Evolutionary conservation across 2,329 filamentous ascomycete genomes (phyloP).

Genomic region (Thelonectria olida): DNA sequence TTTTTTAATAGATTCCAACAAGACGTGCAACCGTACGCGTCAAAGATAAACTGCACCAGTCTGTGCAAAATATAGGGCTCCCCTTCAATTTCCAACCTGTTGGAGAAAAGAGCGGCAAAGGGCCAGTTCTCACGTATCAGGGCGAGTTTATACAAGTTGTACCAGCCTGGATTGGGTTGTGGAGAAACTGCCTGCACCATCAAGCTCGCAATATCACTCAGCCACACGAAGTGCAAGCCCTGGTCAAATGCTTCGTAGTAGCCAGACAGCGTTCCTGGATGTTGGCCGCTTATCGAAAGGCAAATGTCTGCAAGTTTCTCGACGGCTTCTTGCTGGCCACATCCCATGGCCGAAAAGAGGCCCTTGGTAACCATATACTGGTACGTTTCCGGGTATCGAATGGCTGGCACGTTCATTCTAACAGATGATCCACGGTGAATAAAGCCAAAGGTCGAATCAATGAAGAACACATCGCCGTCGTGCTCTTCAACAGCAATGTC

Average conservation of each 20-base stretch:
- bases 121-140: neutral
- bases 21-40: neutral
- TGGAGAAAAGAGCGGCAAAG: no score
- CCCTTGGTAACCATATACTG: neutral
- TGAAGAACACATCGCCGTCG: neutral
- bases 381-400: neutral
- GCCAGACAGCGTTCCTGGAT: neutral
- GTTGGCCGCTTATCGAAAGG: no score
- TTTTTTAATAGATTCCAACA: neutral
- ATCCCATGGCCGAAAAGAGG: neutral
- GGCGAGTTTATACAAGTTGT: neutral
- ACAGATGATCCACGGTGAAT: neutral
- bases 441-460: neutral
- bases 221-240: neutral
- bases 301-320: neutral
- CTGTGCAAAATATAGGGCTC: no score
- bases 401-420: neutral
- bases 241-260: neutral
- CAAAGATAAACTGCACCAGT: neutral
- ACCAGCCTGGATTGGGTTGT: no score
- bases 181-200: no score
- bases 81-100: no score
- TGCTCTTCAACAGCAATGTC: neutral
- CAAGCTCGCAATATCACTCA: neutral
- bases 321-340: neutral